These are phyloP conservation scores for Verticillium isaacii DNA, from an alignment of 2,329 filamentous ascomycete species.

Conservation along the genomic window DNA sequence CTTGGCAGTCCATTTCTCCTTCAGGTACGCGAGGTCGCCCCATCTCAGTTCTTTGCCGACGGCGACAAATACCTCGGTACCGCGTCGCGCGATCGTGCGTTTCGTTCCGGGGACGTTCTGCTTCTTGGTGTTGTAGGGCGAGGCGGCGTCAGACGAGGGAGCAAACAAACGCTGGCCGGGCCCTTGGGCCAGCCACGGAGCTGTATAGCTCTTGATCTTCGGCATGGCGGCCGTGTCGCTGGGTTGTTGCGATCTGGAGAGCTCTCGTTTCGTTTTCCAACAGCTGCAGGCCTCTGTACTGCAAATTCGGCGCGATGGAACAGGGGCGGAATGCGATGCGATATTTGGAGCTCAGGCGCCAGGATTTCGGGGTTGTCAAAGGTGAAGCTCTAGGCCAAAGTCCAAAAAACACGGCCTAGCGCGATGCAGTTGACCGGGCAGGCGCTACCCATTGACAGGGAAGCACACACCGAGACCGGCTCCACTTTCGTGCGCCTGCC, in stretches of 20 bases:
- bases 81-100: slow-evolving; percentile 71
- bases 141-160: slow-evolving; percentile 33
- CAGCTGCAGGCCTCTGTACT: background rate
- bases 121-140: slow-evolving; percentile 37
- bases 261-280: background rate
- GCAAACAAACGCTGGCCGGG: slow-evolving; percentile 77
- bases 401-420: background rate
- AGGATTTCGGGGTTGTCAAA: background rate
- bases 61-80: slow-evolving; percentile 84
- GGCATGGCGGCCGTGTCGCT: slow-evolving; percentile 56
- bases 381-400: background rate
- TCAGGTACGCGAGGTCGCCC: slow-evolving; percentile 78
- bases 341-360: background rate
- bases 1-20: slow-evolving; percentile 46
- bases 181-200: slow-evolving; percentile 77
- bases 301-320: too few species aligned
- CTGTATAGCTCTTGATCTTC: slow-evolving; percentile 79
- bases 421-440: background rate
- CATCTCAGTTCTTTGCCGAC: slow-evolving; percentile 88
- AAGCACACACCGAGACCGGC: background rate
- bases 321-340: background rate
- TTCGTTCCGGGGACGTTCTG: slow-evolving; percentile 43
- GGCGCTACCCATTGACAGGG: background rate
- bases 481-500: background rate
- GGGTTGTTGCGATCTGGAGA: background rate